Base-by-base conservation (phyloP, 805 yeast genomes). In the Torulaspora franciscae region DNA sequence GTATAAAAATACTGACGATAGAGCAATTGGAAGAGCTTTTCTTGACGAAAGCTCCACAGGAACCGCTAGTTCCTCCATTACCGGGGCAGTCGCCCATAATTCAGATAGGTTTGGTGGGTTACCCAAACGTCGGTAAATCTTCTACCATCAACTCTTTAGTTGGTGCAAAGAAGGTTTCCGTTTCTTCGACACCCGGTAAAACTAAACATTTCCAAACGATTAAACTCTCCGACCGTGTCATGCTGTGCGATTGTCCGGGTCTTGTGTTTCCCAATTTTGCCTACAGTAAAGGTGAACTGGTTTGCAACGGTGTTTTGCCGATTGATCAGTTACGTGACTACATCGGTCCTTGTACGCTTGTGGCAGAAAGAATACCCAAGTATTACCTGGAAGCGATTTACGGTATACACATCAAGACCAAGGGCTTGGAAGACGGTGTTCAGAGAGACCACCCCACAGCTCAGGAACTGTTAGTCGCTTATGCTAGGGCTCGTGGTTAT, bases 121-220 rank as follows among this genome's bases (percentile, higher is more conserved):
- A 93, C 65, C 99, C 99, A 32, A 93, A 91, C 64, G 91, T 84
- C 40, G 96, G 96, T 71, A 87, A 87, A 63, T 93, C 98, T 1
- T 90, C 98, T n/a, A 93, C 98, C 1, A 93, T 93, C 58, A 93
- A 93, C 66, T 97, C 99, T 0, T 73, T 93, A 33, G 93, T 91
- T 37, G 99, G 99, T 10, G 81, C 97, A 14, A 93, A 93, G 62
- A 90, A 87, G 65, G 99, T 93, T n/a, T 89, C 97, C 2, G 99
- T 93, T 30, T 91, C 98, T 2, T 76, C 98, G 1, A 93, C 99
- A 1, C 99, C 99, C 10, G 99, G 99, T 71, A 93, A 93, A 65
- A 93, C 99, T 10, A 93, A 93, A 65, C 99, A 93, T 74, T 93
- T 93, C 75, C 99, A 93, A 72, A 93, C 99, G 1, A 90, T 93